Conservation (phyloP, 257 asterid species). For the Anisodus tanguticus region DNA sequence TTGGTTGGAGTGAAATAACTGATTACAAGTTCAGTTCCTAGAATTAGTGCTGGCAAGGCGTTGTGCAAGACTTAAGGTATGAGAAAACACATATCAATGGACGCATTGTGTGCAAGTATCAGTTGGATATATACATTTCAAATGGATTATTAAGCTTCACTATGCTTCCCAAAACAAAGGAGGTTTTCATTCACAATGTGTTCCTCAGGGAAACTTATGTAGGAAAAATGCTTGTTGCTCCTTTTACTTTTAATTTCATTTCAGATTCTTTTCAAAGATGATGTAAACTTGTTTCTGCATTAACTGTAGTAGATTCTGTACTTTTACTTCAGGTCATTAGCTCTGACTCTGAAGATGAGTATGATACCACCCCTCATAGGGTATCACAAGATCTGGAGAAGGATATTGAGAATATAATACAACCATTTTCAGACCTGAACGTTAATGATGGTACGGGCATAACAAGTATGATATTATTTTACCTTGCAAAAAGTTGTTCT, state of each 20-base stretch:
- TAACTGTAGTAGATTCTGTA: slow-evolving; percentile 17
- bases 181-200: slow-evolving; percentile 1
- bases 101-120: neutral
- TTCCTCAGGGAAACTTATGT: neutral
- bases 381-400: slow-evolving; percentile 44
- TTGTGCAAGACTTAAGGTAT: slow-evolving; percentile 1
- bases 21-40: neutral
- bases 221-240: slow-evolving; percentile 23
- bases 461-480: slow-evolving; percentile 8
- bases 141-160: neutral
- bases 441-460: slow-evolving; percentile 54
- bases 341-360: slow-evolving; percentile 75
- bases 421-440: slow-evolving; percentile 64
- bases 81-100: neutral
- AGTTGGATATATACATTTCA: neutral
- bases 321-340: slow-evolving; percentile 51
- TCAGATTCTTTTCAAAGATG: neutral
- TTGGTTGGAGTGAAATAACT: neutral
- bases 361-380: slow-evolving; percentile 34
- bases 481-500: neutral
- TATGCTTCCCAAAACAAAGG: slow-evolving; percentile 5
- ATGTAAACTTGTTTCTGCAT: slow-evolving; percentile 15
- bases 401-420: slow-evolving; percentile 56
- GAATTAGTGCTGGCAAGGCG: neutral
- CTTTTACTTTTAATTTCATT: neutral